These are phyloP conservation scores for Podospora pseudopauciseta DNA, from an alignment of 495 filamentous ascomycete species.

Conservation along the genomic window DNA sequence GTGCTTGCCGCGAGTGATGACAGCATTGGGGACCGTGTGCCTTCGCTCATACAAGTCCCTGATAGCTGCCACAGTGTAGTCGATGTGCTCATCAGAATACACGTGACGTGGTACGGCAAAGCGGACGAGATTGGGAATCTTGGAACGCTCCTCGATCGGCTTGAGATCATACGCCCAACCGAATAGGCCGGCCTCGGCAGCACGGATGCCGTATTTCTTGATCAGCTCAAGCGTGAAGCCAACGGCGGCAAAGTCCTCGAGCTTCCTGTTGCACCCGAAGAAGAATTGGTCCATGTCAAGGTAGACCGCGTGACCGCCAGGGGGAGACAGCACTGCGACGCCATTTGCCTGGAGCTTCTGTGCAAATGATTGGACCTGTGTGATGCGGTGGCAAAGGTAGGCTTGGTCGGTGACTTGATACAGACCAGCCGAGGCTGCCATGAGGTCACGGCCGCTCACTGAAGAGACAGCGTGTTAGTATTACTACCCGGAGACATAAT, in stretches of 20 bases:
- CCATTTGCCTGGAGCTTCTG: constrained; percentile 11
- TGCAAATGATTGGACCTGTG: constrained; percentile 7
- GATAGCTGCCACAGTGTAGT: constrained; percentile 8
- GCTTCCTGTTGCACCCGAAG: constrained; percentile 6
- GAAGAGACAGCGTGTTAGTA: neutral
- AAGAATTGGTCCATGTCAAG: constrained; percentile 12
- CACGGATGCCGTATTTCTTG: constrained; percentile 7
- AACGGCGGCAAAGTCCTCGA: constrained; percentile 7
- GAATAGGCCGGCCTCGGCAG: constrained; percentile 8
- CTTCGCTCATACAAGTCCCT: constrained; percentile 6
- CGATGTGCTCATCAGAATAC: constrained; percentile 9
- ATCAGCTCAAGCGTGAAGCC: constrained; percentile 8
- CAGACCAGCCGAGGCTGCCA: constrained; percentile 12
- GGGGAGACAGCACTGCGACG: neutral
- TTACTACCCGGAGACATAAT: neutral
- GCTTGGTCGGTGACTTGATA: constrained; percentile 11
- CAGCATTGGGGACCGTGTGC: constrained; percentile 9
- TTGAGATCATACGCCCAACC: constrained; percentile 8
- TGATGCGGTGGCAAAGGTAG: constrained; percentile 10
- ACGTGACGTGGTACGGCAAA: constrained; percentile 8
- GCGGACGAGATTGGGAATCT: constrained; percentile 8
- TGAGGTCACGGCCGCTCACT: constrained; percentile 14
- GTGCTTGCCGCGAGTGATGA: constrained; percentile 11
- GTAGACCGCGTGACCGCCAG: constrained; percentile 4
- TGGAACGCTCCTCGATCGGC: neutral